Conservation (phyloP, 805 yeast species). For the Diddensiella caesifluorescens region DNA sequence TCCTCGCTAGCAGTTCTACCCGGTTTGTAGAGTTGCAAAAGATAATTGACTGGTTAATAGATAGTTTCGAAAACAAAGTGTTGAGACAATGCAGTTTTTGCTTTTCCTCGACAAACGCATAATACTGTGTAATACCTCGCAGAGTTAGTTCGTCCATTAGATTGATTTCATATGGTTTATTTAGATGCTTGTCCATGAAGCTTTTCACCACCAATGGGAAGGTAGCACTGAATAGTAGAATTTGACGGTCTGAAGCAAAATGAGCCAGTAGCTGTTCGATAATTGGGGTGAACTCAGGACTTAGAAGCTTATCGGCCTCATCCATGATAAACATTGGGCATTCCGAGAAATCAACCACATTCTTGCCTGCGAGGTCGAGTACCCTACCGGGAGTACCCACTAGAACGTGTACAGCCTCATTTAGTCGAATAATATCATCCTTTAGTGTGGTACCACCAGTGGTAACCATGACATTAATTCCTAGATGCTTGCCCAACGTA, state of each 20-base stretch:
- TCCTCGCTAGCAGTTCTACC: conserved; percentile 91
- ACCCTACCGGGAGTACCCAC: conserved; percentile 99
- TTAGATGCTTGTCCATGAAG: conserved; percentile 86
- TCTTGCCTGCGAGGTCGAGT: conserved; percentile 84
- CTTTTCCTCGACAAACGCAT: conserved; percentile 96
- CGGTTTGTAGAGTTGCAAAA: conserved; percentile 96
- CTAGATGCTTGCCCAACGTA: conserved; percentile 90
- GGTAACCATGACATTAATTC: conserved; percentile 91
- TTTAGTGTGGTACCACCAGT: conserved; percentile 95
- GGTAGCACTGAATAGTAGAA: conserved; percentile 87
- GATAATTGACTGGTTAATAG: conserved; percentile 93
- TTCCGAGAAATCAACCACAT: conserved; percentile 77
- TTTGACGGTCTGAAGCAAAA: conserved; percentile 77
- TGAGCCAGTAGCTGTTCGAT: conserved; percentile 80
- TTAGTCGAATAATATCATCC: conserved; percentile 89
- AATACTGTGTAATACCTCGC: conserved; percentile 94
- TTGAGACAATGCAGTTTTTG: conserved; percentile 95
- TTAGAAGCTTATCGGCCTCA: conserved; percentile 96
- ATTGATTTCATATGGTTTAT: conserved; percentile 91
- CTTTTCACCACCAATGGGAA: conserved; percentile 91
- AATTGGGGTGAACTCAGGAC: conserved; percentile 81
- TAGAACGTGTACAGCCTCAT: conserved; percentile 87
- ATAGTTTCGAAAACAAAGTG: conserved; percentile 88
- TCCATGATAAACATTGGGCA: conserved; percentile 93
- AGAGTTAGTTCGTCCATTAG: conserved; percentile 96